These are phyloP conservation scores for Escallonia herrerae DNA, from an alignment of 129 eudicot genomes.

Conservation along the genomic window DNA sequence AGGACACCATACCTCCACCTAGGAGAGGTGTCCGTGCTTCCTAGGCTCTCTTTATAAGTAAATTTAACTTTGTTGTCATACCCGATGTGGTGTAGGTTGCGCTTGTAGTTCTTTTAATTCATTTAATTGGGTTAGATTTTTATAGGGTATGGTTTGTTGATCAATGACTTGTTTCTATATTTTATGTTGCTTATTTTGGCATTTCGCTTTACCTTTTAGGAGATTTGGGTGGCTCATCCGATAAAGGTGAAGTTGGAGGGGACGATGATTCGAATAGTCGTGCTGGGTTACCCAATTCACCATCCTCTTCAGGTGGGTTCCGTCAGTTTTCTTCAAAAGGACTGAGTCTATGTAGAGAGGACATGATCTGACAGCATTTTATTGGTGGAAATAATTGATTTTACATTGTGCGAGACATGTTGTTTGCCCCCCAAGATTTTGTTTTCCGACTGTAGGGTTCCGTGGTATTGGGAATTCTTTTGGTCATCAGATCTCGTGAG, in stretches of 20 bases:
- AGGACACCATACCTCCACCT: no score
- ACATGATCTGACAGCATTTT: conserved; percentile 59
- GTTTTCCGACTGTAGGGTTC: conserved; percentile 73
- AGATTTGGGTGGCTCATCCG: conserved; percentile 75
- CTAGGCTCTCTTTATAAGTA: no score
- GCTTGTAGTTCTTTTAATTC: no score
- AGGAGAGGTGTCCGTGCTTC: no score
- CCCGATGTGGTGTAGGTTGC: no score
- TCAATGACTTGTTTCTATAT: no score
- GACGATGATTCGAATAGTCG: conserved; percentile 39
- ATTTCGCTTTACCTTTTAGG: conserved; percentile 31
- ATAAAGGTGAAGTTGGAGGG: conserved; percentile 64
- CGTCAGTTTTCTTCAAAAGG: conserved; percentile 90
- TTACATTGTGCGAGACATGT: conserved; percentile 57
- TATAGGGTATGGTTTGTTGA: no score
- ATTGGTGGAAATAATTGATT: conserved; percentile 47
- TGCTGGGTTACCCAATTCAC: conserved; percentile 77
- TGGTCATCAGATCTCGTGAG: conserved; percentile 68
- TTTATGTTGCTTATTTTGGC: no score
- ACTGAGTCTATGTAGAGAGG: conserved; percentile 87
- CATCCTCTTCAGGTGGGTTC: conserved; percentile 99
- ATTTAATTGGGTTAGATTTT: no score
- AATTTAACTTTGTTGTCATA: no score
- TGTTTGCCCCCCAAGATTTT: conserved; percentile 63
- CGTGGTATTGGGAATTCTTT: conserved; percentile 81